These are phyloP conservation scores for Solanum bulbocastanum DNA, from an alignment of 257 asterid species.

Conservation along the genomic window DNA sequence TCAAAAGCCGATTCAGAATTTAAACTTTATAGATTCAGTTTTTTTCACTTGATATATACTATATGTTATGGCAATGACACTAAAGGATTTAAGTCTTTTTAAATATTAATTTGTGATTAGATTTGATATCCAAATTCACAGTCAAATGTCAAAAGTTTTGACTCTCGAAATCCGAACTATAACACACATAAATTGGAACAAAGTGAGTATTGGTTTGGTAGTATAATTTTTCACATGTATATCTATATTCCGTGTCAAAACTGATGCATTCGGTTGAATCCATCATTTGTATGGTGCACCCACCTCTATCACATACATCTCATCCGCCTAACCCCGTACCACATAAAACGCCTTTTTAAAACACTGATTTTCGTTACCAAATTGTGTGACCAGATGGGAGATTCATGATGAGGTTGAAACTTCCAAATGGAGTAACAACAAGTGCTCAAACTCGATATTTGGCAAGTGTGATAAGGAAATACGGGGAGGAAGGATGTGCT, in stretches of 20 bases:
- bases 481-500: conserved; percentile 82
- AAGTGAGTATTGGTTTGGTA: background rate
- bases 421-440: conserved; percentile 90
- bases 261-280: background rate
- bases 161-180: background rate
- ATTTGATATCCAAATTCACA: background rate
- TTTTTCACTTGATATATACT: background rate
- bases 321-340: background rate
- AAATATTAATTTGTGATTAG: background rate
- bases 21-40: background rate
- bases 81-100: background rate
- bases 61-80: background rate
- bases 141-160: background rate
- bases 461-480: conserved; percentile 67
- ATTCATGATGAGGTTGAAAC: conserved; percentile 97
- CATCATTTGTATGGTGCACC: background rate
- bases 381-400: conserved; percentile 55
- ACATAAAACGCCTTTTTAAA: background rate
- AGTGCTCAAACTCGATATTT: conserved; percentile 78
- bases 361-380: background rate
- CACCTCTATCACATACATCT: background rate
- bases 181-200: background rate
- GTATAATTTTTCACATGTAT: background rate
- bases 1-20: background rate
- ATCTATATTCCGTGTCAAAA: background rate